These are phyloP conservation scores for Pharus latifolius DNA, from an alignment of 176 grass and related monocot species.

Conservation along the genomic window DNA sequence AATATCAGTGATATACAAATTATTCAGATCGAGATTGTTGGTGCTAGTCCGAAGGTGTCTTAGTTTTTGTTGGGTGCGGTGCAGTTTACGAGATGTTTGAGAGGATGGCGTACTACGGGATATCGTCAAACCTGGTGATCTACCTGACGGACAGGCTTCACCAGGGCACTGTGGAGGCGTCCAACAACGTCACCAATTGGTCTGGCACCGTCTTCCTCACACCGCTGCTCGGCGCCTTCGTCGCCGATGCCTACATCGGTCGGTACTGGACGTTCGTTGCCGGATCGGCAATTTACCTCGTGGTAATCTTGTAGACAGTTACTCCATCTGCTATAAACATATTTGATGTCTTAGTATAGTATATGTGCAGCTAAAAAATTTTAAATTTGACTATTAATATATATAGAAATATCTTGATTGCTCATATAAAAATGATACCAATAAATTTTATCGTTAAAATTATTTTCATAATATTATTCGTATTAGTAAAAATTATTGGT, in stretches of 20 bases:
- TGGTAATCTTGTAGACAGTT: conserved; percentile 33
- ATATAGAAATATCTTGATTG: no score
- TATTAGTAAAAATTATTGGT: no score
- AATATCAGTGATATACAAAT: no score
- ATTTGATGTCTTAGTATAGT: no score
- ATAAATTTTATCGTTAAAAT: no score
- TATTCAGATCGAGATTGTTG: no score
- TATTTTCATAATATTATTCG: no score
- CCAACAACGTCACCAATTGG: conserved; percentile 92
- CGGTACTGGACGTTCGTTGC: conserved; percentile 84
- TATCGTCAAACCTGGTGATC: conserved; percentile 69
- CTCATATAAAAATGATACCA: no score
- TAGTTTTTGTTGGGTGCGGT: conserved; percentile 11
- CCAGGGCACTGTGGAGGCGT: conserved; percentile 62
- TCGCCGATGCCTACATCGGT: conserved; percentile 71
- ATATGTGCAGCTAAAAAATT: no score
- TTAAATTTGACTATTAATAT: no score
- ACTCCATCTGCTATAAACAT: no score
- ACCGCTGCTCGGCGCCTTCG: conserved; percentile 55
- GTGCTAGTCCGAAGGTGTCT: neutral
- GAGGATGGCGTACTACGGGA: conserved; percentile 82
- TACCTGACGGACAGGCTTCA: conserved; percentile 64
- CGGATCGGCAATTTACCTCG: conserved; percentile 58
- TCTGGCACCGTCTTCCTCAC: conserved; percentile 68
- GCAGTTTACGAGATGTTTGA: conserved; percentile 95